A percentile compares a stretch with the other conserved stretches of the same genome.
phyloP scores from a whole-genome alignment of 2,329 filamentous ascomycete genomes.

The Beauveria medogensis region DNA sequence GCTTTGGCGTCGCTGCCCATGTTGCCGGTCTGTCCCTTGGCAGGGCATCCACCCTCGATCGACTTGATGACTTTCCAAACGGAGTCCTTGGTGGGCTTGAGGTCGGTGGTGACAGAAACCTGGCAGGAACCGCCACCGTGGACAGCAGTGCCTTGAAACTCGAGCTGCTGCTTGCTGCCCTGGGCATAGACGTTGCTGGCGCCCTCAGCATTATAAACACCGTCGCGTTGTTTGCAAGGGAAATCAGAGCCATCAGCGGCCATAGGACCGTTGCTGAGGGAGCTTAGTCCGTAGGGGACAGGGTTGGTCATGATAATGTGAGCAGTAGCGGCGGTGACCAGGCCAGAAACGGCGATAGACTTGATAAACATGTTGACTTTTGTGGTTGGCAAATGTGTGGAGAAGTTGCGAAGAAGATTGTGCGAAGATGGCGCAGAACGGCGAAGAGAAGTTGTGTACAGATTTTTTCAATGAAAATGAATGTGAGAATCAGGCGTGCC shows the following conservation, averaged over 20 bases:
- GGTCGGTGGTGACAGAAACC: conserved; percentile 74
- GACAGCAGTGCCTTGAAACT: conserved; percentile 62
- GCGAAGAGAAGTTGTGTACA: conserved; percentile 11
- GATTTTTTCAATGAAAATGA: conserved; percentile 11
- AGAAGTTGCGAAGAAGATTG: not conserved
- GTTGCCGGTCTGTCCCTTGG: conserved; percentile 49
- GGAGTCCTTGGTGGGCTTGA: conserved; percentile 54
- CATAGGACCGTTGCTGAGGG: conserved; percentile 56
- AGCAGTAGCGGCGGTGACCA: conserved; percentile 54
- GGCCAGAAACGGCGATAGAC: conserved; percentile 42
- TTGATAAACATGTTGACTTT: conserved; percentile 46
- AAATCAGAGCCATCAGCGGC: conserved; percentile 54
- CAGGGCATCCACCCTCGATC: conserved; percentile 77
- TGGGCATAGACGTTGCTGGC: conserved; percentile 49
- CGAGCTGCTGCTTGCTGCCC: conserved; percentile 38
- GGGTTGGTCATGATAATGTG: conserved; percentile 72
- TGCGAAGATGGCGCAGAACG: not conserved
- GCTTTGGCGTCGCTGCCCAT: conserved; percentile 37
- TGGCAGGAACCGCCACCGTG: conserved; percentile 95
- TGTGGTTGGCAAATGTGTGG: conserved; percentile 13
- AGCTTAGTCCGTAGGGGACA: conserved; percentile 44
- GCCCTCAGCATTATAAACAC: conserved; percentile 36
- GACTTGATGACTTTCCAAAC: conserved; percentile 87
- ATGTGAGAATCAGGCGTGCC: conserved; percentile 28
- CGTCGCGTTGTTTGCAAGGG: conserved; percentile 66